Evolutionary conservation across 2,329 filamentous ascomycete species (phyloP), one percentile per base, ranked within the genome.

Genomic region (Cladosporium velox): DNA sequence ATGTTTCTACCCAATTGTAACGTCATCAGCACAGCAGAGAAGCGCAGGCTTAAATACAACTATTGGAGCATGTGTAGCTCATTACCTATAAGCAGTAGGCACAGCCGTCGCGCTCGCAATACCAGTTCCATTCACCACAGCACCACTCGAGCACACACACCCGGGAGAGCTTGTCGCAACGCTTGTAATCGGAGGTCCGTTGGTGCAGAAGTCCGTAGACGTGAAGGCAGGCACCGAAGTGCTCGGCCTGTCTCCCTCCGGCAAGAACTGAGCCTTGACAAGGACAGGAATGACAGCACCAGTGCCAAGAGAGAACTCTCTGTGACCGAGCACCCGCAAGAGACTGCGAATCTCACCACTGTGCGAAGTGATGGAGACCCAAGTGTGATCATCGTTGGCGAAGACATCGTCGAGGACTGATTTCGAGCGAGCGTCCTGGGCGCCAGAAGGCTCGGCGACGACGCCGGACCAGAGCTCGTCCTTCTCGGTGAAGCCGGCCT

Each of bases 241-340:
- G 0, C 77, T 77, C 7, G 77, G 68, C 2, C 76, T 72, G 8
- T 69, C 69, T 5, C 71, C 64, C 18, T 74, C 74, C 24, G 74
- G 73, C 7, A 82, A 64, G 0, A 78, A 83, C 70, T 85, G 81
- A 0, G 85, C 87, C 76, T 85, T 87, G 38, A 91, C 85, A 1
- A 91, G 81, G 2, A 90, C 87, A 0, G 89, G 88, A 32, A 91
- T 88, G 8, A 89, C 84, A 66, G 87, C 85, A 10, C 90, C 89
- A 0, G 90, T 92, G n/a, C 80, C 81, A 14, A 91, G 79, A 2
- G 79, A 75, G 73, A 91, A 91, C 2, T 77, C 69, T n/a, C 84
- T 83, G 71, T 91, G 89, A 60, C 84, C 83, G 4, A 91, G 77
- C 0, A 87, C 87, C 61, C 79, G 72, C 3, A 88, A 79, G 28